phyloP scores from a whole-genome alignment of 1,284 basidiomycete species.

The Austroboletus niveus region DNA sequence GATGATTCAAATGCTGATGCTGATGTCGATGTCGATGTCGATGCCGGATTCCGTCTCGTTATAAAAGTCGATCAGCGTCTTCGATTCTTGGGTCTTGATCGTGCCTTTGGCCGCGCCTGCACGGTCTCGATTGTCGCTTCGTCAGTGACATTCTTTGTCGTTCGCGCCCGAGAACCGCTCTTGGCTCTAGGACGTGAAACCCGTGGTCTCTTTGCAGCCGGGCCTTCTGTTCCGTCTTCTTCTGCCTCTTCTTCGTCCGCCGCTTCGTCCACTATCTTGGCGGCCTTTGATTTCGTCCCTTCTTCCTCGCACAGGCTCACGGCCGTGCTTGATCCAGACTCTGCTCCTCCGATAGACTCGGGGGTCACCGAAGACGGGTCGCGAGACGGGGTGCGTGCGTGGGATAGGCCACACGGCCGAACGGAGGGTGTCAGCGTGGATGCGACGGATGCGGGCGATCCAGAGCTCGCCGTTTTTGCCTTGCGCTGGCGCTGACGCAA shows the following conservation, averaged over 20 bases:
- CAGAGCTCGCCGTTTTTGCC: conserved; percentile 16
- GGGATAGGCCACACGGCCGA: conserved; percentile 24
- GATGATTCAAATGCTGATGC: conserved; percentile 1
- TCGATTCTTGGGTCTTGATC: conserved; percentile 29
- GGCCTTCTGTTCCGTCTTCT: conserved; percentile 14
- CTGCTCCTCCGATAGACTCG: conserved; percentile 28
- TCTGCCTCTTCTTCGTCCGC: conserved; percentile 15
- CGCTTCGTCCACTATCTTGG: conserved; percentile 10
- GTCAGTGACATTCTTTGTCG: conserved; percentile 12
- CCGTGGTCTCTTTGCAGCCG: conserved; percentile 20
- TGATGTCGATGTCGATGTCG: conserved; percentile 9
- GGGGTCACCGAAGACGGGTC: conserved; percentile 23
- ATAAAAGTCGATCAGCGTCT: conserved; percentile 25
- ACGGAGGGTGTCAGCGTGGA: conserved; percentile 33
- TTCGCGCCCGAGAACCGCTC: conserved; percentile 16
- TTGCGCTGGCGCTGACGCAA: conserved; percentile 30
- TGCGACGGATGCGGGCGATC: conserved; percentile 27
- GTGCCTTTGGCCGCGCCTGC: conserved; percentile 32
- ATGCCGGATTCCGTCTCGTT: conserved; percentile 14
- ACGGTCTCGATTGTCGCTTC: conserved; percentile 18
- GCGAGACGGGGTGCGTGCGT: conserved; percentile 17
- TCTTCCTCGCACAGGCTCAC: conserved; percentile 33
- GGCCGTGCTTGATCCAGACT: conserved; percentile 34
- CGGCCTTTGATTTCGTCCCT: conserved; percentile 20
- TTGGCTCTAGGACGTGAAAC: conserved; percentile 26